Evolutionary conservation across 129 eudicot species (phyloP).

Genomic region (Smallanthus sonchifolius): DNA sequence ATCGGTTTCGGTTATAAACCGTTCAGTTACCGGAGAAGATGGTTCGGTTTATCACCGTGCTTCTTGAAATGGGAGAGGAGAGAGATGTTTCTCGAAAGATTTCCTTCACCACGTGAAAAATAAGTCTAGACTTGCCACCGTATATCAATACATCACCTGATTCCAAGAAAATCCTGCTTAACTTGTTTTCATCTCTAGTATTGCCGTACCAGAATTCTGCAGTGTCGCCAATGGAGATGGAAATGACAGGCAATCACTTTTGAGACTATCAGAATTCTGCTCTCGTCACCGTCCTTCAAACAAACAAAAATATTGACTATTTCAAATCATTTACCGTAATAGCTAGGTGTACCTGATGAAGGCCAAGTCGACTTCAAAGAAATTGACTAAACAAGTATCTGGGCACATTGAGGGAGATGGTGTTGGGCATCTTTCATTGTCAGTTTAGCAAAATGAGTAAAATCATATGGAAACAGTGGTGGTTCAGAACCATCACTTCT

Average conservation of each 20-base stretch:
- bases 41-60: too few species aligned
- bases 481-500: constrained; percentile 34
- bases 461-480: constrained; percentile 35
- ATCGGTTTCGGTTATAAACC: too few species aligned
- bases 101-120: constrained; percentile 44
- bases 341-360: constrained; percentile 58
- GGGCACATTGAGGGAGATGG: constrained; percentile 44
- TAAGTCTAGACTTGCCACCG: constrained; percentile 56
- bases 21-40: too few species aligned
- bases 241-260: constrained; percentile 35
- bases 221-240: constrained; percentile 52
- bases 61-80: too few species aligned
- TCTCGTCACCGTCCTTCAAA: constrained; percentile 55
- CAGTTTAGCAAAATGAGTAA: constrained; percentile 24
- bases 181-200: constrained; percentile 27
- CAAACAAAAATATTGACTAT: too few species aligned
- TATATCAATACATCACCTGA: constrained; percentile 59
- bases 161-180: constrained; percentile 37
- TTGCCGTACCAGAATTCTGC: constrained; percentile 53
- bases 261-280: constrained; percentile 31
- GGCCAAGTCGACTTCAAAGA: constrained; percentile 54
- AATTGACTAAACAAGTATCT: constrained; percentile 54
- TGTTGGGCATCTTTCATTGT: constrained; percentile 35
- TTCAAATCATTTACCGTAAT: too few species aligned
- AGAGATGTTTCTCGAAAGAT: constrained; percentile 26